phyloP scores from a whole-genome alignment of 1,284 basidiomycete genomes.

The Hypsizygus ulmarius region DNA sequence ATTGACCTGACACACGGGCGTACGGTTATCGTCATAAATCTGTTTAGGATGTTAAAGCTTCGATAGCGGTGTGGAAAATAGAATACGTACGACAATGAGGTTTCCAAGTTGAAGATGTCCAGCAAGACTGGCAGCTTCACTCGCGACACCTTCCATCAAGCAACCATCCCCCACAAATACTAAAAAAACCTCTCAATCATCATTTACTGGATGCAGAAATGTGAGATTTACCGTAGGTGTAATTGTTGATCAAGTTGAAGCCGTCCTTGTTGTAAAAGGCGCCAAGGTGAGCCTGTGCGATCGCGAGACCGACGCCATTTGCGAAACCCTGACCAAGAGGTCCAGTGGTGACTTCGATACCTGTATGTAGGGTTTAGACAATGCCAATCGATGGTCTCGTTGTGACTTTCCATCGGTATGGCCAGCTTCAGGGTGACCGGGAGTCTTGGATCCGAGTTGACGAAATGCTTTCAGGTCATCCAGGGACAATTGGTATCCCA shows the following conservation, averaged over 20 bases:
- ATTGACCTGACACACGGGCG: constrained; percentile 23
- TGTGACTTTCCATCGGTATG: constrained; percentile 74
- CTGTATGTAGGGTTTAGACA: constrained; percentile 29
- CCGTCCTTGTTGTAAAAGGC: constrained; percentile 88
- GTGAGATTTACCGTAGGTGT: constrained; percentile 70
- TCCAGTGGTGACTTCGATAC: constrained; percentile 94
- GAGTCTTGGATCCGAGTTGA: constrained; percentile 86
- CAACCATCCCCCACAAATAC: constrained; percentile 94
- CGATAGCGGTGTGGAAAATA: constrained; percentile 9
- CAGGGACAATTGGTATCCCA: constrained; percentile 82
- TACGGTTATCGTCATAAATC: constrained; percentile 91
- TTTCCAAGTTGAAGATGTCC: constrained; percentile 93
- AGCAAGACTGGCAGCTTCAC: constrained; percentile 88
- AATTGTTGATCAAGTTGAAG: constrained; percentile 85
- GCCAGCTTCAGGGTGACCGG: constrained; percentile 87
- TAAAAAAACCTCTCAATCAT: constrained; percentile 29
- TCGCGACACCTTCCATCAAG: constrained; percentile 92
- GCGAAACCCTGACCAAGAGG: constrained; percentile 94
- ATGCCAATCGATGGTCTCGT: constrained; percentile 4
- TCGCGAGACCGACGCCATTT: constrained; percentile 91
- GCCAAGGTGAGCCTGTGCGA: constrained; percentile 87
- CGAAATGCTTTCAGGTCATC: constrained; percentile 85
- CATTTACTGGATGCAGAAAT: constrained; percentile 4
- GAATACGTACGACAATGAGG: constrained; percentile 73
- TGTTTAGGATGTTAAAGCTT: constrained; percentile 25